Evolutionary conservation across 208 protist species (phyloP).

Genomic region (Polymyxa betae): DNA sequence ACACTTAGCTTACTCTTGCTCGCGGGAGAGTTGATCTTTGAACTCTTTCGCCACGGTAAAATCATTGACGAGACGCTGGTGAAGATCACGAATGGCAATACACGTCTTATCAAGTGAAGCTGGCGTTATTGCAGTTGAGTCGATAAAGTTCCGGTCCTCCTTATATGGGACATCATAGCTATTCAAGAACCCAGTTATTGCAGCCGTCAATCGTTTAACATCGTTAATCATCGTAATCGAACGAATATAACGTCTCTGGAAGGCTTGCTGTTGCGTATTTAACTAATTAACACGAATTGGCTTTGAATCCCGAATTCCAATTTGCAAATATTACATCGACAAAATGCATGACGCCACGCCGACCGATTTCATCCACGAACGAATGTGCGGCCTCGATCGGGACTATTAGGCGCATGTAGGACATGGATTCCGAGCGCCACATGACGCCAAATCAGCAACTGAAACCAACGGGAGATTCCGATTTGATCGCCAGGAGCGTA

Average conservation of each 20-base stretch:
- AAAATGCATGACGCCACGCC: constrained; percentile 33
- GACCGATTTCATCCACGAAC: constrained; percentile 33
- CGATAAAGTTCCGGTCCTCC: constrained; percentile 30
- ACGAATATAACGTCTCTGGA: constrained; percentile 29
- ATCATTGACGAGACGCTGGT: constrained; percentile 34
- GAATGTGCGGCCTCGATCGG: constrained; percentile 10
- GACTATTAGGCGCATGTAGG: not conserved
- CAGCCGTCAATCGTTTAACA: not conserved
- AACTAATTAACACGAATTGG: not conserved
- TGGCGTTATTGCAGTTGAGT: not conserved
- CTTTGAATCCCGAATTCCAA: not conserved
- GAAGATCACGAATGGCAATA: not conserved
- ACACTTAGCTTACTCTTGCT: constrained; percentile 34
- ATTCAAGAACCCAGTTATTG: constrained; percentile 18
- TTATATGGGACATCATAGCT: constrained; percentile 22
- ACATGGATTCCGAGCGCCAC: constrained; percentile 20
- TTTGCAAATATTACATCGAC: constrained; percentile 11
- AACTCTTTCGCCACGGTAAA: constrained; percentile 20
- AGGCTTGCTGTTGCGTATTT: not conserved
- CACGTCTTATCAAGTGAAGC: not conserved
- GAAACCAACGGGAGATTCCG: too few species aligned
- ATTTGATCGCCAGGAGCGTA: too few species aligned
- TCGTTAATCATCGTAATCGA: constrained; percentile 24
- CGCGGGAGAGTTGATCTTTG: constrained; percentile 9
- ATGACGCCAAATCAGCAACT: too few species aligned